phyloP scores from a whole-genome alignment of 192 early-diverging fungal species.

The Polychytrium aggregatum region DNA sequence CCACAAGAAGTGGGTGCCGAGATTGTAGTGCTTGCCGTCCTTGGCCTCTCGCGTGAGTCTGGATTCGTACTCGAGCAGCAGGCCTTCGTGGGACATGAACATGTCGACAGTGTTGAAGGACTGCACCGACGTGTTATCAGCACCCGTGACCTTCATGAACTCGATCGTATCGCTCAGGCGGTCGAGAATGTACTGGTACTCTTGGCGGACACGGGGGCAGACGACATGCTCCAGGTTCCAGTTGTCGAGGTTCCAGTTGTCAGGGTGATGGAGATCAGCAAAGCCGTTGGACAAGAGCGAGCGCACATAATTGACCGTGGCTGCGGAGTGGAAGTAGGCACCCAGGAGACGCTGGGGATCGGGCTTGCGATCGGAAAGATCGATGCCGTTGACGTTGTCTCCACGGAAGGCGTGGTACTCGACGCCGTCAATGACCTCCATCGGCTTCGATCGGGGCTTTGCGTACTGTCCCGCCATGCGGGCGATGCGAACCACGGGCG shows the following conservation, averaged over 20 bases:
- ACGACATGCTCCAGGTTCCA: conserved; percentile 90
- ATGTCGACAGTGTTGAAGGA: conserved; percentile 76
- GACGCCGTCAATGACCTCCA: conserved; percentile 73
- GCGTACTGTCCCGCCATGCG: conserved; percentile 99
- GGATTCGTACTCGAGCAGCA: conserved; percentile 88
- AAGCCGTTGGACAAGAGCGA: conserved; percentile 71
- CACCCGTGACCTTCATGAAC: conserved; percentile 93
- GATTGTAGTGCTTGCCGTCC: conserved; percentile 61
- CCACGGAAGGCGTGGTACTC: conserved; percentile 85
- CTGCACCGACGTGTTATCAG: conserved; percentile 25
- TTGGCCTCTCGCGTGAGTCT: conserved; percentile 56
- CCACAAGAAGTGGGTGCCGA: conserved; percentile 96
- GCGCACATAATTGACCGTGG: conserved; percentile 91
- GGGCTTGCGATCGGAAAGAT: conserved; percentile 68
- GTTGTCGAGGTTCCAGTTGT: conserved; percentile 43
- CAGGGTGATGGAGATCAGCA: conserved; percentile 85
- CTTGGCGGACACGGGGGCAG: conserved; percentile 58
- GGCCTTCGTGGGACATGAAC: conserved; percentile 89
- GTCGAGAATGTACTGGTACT: conserved; percentile 87
- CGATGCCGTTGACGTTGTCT: conserved; percentile 96
- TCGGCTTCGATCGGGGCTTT: conserved; percentile 89
- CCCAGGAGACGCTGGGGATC: conserved; percentile 85
- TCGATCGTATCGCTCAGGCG: conserved; percentile 77
- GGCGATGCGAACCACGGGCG: conserved; percentile 88
- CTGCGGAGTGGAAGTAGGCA: conserved; percentile 96